Percentiles rank a stretch among this genome's conserved stretches.
Conservation (phyloP, 1,139 yeast genomes). For the Saccharomyces hybrid region DNA sequence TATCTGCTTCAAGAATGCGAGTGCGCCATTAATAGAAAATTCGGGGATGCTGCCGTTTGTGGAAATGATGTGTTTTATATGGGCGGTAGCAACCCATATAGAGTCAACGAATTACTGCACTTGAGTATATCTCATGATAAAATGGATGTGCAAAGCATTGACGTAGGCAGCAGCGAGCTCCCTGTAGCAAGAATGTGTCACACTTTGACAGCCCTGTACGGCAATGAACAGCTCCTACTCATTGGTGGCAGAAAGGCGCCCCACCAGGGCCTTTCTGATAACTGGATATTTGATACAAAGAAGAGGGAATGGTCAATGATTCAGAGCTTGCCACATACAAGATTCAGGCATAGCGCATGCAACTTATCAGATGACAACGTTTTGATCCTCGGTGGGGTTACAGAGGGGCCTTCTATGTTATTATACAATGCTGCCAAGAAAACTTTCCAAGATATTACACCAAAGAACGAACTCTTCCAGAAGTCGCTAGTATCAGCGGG, state of each 20-base stretch:
- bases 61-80: conserved; percentile 17
- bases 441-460: not conserved
- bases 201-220: conserved; percentile 36
- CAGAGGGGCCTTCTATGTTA: conserved; percentile 23
- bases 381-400: conserved; percentile 48
- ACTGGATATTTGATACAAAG: conserved; percentile 31
- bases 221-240: conserved; percentile 33
- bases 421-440: conserved; percentile 5
- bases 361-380: conserved; percentile 33
- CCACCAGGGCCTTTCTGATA: conserved; percentile 37
- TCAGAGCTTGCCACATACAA: conserved; percentile 36
- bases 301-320: conserved; percentile 34
- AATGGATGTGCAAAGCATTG: conserved; percentile 6
- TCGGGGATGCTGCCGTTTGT: conserved; percentile 27
- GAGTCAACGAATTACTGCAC: conserved; percentile 15
- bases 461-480: conserved; percentile 1
- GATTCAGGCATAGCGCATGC: conserved; percentile 50
- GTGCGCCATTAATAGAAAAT: conserved; percentile 38
- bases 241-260: conserved; percentile 71
- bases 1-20: conserved; percentile 4
- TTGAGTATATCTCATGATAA: conserved; percentile 12
- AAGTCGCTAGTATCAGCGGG: conserved; percentile 7
- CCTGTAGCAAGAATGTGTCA: conserved; percentile 54
- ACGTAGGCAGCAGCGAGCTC: conserved; percentile 6
- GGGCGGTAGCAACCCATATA: conserved; percentile 39